A percentile compares a stretch with the other conserved stretches of the same genome.
These are phyloP conservation scores for Spathaspora sp. DNA, from an alignment of 1,139 yeast species.

Conservation along the genomic window DNA sequence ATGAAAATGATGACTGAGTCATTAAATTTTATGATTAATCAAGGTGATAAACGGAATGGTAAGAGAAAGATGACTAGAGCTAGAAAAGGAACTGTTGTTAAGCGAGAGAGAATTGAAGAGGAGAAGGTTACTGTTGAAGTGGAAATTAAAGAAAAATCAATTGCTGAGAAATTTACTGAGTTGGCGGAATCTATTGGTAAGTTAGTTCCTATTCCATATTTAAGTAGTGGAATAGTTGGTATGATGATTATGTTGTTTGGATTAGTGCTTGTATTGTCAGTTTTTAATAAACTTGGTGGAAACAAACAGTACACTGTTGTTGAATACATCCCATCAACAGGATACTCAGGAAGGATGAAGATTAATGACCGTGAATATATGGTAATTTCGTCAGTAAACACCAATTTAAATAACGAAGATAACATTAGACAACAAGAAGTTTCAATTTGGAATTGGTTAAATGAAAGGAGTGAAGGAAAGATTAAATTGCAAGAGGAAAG, in stretches of 20 bases:
- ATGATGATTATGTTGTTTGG: conserved; percentile 17
- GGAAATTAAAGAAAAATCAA: conserved; percentile 10
- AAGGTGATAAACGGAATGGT: conserved; percentile 14
- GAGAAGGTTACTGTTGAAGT: conserved; percentile 15
- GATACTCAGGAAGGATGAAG: conserved; percentile 17
- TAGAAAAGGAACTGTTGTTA: conserved; percentile 18
- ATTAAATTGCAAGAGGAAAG: conserved; percentile 14
- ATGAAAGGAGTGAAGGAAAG: conserved; percentile 44
- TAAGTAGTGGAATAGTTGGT: conserved; percentile 28
- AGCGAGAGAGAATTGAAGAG: conserved; percentile 14
- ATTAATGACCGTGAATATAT: conserved; percentile 46
- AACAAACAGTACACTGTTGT: background rate
- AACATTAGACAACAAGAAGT: conserved; percentile 53
- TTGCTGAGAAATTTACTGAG: conserved; percentile 22
- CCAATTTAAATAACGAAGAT: conserved; percentile 34
- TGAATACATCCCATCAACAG: conserved; percentile 12
- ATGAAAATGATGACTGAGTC: conserved; percentile 61
- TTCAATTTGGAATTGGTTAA: conserved; percentile 81
- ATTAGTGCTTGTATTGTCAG: conserved; percentile 13
- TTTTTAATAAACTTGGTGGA: conserved; percentile 8
- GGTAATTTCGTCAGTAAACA: conserved; percentile 46
- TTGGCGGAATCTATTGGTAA: conserved; percentile 32
- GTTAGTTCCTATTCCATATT: conserved; percentile 28
- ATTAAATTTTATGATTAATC: conserved; percentile 45
- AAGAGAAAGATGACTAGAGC: conserved; percentile 28